Conservation (phyloP, 768 basidiomycete species). For the Pisolithus microcarpus region DNA sequence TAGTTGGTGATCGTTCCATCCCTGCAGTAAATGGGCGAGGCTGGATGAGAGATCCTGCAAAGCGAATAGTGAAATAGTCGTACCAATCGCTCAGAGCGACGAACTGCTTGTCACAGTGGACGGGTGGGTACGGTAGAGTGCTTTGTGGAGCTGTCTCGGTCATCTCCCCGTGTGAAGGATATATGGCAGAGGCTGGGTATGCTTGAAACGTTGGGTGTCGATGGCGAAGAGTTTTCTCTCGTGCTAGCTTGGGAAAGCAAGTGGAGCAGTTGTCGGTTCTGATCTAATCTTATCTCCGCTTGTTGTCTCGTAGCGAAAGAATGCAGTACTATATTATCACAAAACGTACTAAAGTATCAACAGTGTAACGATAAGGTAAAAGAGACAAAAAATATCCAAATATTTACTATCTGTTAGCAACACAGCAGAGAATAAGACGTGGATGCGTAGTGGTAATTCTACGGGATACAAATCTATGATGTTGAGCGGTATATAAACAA, state of each 20-base stretch:
- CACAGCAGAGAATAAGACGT: neutral
- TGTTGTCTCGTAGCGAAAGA: neutral
- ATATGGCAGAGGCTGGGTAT: too few relatives aligned
- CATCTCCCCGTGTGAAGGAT: neutral
- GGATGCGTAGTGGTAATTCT: neutral
- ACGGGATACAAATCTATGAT: neutral
- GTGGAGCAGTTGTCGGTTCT: neutral
- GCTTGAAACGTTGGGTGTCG: too few relatives aligned
- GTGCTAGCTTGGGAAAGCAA: neutral
- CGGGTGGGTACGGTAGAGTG: slow-evolving; percentile 72
- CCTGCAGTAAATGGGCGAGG: slow-evolving; percentile 50
- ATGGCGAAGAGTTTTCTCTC: neutral
- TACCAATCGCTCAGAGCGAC: slow-evolving; percentile 90
- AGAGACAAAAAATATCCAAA: neutral
- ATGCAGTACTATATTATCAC: slow-evolving; percentile 5
- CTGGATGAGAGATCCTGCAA: neutral
- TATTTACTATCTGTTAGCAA: neutral
- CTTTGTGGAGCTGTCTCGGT: slow-evolving; percentile 31
- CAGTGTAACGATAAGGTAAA: neutral
- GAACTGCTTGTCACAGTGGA: slow-evolving; percentile 58
- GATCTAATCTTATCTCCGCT: neutral
- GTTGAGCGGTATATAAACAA: neutral
- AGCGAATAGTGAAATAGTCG: slow-evolving; percentile 22
- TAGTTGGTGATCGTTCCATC: slow-evolving; percentile 90
- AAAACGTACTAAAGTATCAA: neutral